Conservation (phyloP, 73 alveolate genomes). For the Stentor coeruleus region DNA sequence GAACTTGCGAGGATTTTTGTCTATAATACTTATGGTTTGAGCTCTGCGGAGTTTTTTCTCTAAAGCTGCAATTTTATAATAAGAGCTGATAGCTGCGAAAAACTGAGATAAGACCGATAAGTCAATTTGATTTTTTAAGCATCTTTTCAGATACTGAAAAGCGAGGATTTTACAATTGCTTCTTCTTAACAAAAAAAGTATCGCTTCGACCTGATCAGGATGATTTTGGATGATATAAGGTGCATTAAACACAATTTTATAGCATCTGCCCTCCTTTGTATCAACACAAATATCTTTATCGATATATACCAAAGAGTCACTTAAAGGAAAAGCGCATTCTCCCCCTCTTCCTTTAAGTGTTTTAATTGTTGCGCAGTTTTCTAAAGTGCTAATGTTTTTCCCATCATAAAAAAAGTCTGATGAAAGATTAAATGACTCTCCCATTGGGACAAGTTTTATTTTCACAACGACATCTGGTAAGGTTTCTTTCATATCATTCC, state of each 20-base stretch:
- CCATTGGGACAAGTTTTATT: background rate
- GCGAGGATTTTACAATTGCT: background rate
- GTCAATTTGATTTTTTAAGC: background rate
- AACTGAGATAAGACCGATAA: background rate
- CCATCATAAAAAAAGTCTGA: background rate
- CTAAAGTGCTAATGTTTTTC: background rate
- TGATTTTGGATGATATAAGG: background rate
- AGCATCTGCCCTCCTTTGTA: conserved; percentile 1
- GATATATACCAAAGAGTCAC: background rate
- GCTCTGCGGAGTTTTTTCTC: conserved; percentile 3
- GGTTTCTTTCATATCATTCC: background rate
- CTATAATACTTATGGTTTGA: background rate
- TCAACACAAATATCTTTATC: conserved; percentile 19
- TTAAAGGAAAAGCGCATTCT: background rate
- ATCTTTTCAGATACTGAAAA: background rate
- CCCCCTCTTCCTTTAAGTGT: background rate
- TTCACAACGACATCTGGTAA: background rate
- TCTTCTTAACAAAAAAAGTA: background rate
- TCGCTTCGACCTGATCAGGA: conserved; percentile 19
- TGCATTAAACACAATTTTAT: background rate
- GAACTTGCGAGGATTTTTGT: background rate
- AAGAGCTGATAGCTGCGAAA: background rate
- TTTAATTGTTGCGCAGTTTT: background rate
- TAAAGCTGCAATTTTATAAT: conserved; percentile 17
- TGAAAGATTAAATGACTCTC: background rate